These are phyloP conservation scores for Helianthus annuus DNA, from an alignment of 129 eudicot genomes.

Conservation along the genomic window HanXRQr2.0-SUNRISE NC_035448.2:9642857-9643356, in stretches of 20 bases:
- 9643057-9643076: slow-evolving; percentile 67
- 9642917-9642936: slow-evolving; percentile 71
- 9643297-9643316: slow-evolving; percentile 64
- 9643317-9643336: slow-evolving; percentile 62
- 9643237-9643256: slow-evolving; percentile 54
- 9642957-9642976: slow-evolving; percentile 69
- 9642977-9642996: slow-evolving; percentile 65
- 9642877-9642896: slow-evolving; percentile 65
- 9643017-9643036: slow-evolving; percentile 64
- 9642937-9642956: slow-evolving; percentile 66
- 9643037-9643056: slow-evolving; percentile 69
- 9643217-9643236: slow-evolving; percentile 58
- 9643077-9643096: slow-evolving; percentile 82
- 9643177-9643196: slow-evolving; percentile 54
- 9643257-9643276: slow-evolving; percentile 65
- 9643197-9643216: slow-evolving; percentile 70
- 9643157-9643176: slow-evolving; percentile 62
- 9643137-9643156: slow-evolving; percentile 50
- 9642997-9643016: slow-evolving; percentile 60
- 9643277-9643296: slow-evolving; percentile 67
- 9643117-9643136: slow-evolving; percentile 67
- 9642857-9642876: slow-evolving; percentile 62
- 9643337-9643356: slow-evolving; percentile 74
- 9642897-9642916: slow-evolving; percentile 78
- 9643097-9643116: slow-evolving; percentile 62